Conservation (phyloP, 1,284 basidiomycete genomes). For the Rhodotorula sp. region DNA sequence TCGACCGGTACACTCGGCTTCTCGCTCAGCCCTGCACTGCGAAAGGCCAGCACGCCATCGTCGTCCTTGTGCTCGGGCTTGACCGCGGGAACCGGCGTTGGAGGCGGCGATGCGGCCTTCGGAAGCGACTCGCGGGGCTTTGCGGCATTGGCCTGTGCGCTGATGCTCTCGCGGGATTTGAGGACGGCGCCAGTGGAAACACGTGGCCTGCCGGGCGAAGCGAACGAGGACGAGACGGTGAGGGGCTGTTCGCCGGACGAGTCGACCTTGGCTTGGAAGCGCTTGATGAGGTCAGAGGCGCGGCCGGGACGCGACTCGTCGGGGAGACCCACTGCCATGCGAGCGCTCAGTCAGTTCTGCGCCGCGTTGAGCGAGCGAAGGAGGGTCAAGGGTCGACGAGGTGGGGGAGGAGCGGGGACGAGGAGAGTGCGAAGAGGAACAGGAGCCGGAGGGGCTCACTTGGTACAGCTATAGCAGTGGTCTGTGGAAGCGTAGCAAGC, state of each 20-base stretch:
- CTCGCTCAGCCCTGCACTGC: conserved; percentile 12
- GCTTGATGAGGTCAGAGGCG: conserved; percentile 31
- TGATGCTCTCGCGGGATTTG: background rate
- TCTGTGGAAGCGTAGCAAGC: too few relatives aligned
- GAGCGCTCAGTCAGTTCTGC: background rate
- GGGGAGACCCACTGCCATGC: conserved; percentile 18
- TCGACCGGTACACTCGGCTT: background rate
- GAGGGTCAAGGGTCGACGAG: background rate
- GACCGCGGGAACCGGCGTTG: background rate
- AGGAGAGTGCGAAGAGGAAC: background rate
- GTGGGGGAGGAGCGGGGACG: background rate
- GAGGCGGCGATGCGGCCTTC: background rate
- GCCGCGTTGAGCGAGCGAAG: background rate
- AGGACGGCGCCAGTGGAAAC: background rate
- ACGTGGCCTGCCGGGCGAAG: conserved; percentile 4
- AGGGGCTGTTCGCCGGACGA: conserved; percentile 10
- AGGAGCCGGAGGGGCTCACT: too few relatives aligned
- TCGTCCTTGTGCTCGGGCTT: background rate
- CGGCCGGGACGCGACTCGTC: conserved; percentile 18
- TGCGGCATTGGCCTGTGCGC: background rate
- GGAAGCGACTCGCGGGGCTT: too few relatives aligned
- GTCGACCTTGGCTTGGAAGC: conserved; percentile 30
- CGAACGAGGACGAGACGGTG: conserved; percentile 15
- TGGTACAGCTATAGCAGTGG: background rate
- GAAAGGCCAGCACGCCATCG: background rate